These are phyloP conservation scores for Dryadomyces sulphureus DNA, from an alignment of 2,329 filamentous ascomycete species.

Conservation along the genomic window DNA sequence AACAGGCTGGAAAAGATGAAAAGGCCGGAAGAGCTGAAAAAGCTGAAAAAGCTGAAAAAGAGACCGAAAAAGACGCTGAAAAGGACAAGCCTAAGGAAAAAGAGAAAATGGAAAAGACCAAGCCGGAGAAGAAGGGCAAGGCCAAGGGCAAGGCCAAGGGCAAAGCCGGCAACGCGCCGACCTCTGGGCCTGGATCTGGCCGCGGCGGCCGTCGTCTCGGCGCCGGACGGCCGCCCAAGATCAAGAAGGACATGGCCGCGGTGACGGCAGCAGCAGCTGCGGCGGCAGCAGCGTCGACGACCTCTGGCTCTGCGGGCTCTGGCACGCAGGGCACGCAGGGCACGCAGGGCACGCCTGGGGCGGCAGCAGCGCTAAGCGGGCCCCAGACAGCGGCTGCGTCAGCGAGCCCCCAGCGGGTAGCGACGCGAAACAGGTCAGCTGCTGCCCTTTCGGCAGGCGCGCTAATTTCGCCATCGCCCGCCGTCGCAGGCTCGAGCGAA, in stretches of 20 bases:
- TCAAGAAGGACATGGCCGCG: not conserved
- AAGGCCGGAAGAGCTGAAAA: not conserved
- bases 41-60: not conserved
- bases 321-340: not conserved
- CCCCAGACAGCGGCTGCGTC: slow-evolving; percentile 5
- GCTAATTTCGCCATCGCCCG: slow-evolving; percentile 10
- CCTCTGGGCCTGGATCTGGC: slow-evolving; percentile 5
- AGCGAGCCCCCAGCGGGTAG: slow-evolving; percentile 15
- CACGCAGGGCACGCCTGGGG: not conserved
- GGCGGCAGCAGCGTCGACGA: not conserved
- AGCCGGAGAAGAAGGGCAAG: not conserved
- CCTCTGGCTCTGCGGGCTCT: not conserved
- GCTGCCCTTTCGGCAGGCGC: slow-evolving; percentile 5
- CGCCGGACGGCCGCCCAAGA: slow-evolving; percentile 9
- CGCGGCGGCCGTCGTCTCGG: slow-evolving; percentile 9
- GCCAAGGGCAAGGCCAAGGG: not conserved
- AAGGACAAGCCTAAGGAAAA: not conserved
- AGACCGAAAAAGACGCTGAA: too few relatives aligned
- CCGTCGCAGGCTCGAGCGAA: not conserved
- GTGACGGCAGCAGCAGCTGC: not conserved
- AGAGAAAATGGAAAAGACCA: not conserved
- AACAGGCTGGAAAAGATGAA: not conserved
- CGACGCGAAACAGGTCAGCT: slow-evolving; percentile 13
- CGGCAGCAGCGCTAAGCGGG: slow-evolving; percentile 9
- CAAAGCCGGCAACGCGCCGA: not conserved